phyloP scores from a whole-genome alignment of 208 protist species.

The Trichomonas tenax region DNA sequence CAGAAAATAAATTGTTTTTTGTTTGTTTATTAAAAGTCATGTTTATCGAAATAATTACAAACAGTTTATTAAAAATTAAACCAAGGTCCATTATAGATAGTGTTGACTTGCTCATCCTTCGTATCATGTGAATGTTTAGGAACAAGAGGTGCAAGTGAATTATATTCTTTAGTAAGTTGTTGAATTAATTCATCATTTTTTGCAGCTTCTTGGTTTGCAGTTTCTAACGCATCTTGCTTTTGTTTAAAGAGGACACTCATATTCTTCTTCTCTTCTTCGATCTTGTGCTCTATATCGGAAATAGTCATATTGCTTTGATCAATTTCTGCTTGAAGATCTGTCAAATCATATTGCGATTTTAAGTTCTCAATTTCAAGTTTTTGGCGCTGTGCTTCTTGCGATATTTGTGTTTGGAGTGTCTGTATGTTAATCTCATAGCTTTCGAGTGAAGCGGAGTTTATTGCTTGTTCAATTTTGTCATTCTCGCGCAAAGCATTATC shows the following conservation, averaged over 20 bases:
- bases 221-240: background rate
- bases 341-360: background rate
- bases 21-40: too few species aligned
- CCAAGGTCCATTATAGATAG: background rate
- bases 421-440: background rate
- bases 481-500: background rate
- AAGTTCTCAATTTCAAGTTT: background rate
- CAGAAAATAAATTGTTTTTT: background rate
- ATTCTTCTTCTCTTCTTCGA: background rate
- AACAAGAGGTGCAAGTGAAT: background rate
- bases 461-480: background rate
- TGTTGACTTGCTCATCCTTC: background rate
- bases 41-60: background rate
- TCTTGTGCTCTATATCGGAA: background rate
- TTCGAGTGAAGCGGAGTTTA: background rate
- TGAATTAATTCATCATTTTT: background rate
- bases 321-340: background rate
- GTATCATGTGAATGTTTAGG: background rate
- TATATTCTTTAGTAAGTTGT: background rate
- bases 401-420: background rate
- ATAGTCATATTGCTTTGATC: background rate
- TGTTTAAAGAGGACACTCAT: background rate
- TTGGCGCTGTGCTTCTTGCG: background rate
- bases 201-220: background rate
- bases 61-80: background rate